Conservation (phyloP, 305 asterid species). For the Stenogyne calaminthoides region DNA sequence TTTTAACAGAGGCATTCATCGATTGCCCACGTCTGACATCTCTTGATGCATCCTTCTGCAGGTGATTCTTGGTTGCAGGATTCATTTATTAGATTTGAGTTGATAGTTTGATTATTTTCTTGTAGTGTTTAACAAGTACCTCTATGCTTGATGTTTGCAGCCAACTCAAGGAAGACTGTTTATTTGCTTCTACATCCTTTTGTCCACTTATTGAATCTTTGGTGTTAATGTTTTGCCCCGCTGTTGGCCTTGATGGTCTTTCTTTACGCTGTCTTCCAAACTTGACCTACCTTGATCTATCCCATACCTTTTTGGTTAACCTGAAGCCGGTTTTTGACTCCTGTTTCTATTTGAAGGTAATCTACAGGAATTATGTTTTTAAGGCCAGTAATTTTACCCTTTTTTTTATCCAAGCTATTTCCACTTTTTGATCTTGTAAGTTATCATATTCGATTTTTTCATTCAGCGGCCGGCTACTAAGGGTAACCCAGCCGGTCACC, state of each 20-base stretch:
- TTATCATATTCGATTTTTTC: too few species aligned
- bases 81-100: background rate
- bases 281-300: conserved; percentile 77
- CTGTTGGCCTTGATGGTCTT: conserved; percentile 67
- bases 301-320: conserved; percentile 73
- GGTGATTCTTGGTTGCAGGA: conserved; percentile 43
- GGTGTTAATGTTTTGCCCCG: conserved; percentile 69
- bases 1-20: conserved; percentile 73
- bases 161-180: conserved; percentile 81
- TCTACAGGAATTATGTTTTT: too few species aligned
- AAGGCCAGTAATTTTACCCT: too few species aligned
- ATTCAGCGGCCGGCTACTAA: too few species aligned
- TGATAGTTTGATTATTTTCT: background rate
- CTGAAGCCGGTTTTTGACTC: conserved; percentile 74
- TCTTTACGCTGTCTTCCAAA: conserved; percentile 55
- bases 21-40: conserved; percentile 74
- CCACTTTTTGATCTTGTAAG: too few species aligned
- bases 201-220: conserved; percentile 61
- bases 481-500: too few species aligned
- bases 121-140: conserved; percentile 10
- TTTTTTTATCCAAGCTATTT: too few species aligned
- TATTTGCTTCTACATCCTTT: conserved; percentile 67
- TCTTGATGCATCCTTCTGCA: conserved; percentile 93
- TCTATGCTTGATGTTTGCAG: conserved; percentile 42
- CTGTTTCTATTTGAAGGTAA: conserved; percentile 71